Evolutionary conservation across 1,284 basidiomycete genomes (phyloP), one percentile per base, ranked within the genome.

Genomic region (Sporisorium iseilematis-ciliati): DNA sequence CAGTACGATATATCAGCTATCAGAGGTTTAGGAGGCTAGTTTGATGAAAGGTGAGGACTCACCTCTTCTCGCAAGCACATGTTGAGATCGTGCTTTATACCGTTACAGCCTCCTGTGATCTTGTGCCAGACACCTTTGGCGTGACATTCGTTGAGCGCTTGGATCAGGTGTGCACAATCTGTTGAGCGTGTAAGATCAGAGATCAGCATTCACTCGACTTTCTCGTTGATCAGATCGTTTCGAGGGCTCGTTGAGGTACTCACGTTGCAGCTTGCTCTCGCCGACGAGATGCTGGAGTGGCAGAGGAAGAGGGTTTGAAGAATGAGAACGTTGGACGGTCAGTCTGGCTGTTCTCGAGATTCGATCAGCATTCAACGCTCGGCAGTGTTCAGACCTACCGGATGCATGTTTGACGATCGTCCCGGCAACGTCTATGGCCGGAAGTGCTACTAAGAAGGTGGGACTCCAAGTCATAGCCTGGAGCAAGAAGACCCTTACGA

Each of bases 21-120:
- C 14, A 18, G 11, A 42, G 3, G 25, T 7, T 20, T 4, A 7
- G 3, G 11, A 16, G 23, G 26, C 29, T 4, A 11, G 7, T 5
- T 1, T 21, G 12, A n/a, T 29, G 35, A 46, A 12, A 40, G 3
- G 1, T 29, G 26, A 25, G 25, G 25, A 42, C 78, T 71, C 21
- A 80, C 78, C 65, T 80, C 78, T 45, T 59, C 58, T 11, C 78
- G 62, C 0, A 80, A 68, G 56, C 78, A 80, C 57, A 70, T 70
- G 53, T 78, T 80, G 55, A 80, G 73, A 14, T 78, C 76, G 40
- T 68, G 55, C 58, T 80, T 80, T 57, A 80, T 71, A 35, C 62
- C 76, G 48, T 80, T 80, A 53, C 78, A 80, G 29, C 66, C 72
- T 18, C 78, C 78, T 1, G 77, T 73, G 59, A 76, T 64, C 55